Base-by-base conservation (phyloP, 1,139 yeast genomes). In the Sugiyamaella castrensis region DNA sequence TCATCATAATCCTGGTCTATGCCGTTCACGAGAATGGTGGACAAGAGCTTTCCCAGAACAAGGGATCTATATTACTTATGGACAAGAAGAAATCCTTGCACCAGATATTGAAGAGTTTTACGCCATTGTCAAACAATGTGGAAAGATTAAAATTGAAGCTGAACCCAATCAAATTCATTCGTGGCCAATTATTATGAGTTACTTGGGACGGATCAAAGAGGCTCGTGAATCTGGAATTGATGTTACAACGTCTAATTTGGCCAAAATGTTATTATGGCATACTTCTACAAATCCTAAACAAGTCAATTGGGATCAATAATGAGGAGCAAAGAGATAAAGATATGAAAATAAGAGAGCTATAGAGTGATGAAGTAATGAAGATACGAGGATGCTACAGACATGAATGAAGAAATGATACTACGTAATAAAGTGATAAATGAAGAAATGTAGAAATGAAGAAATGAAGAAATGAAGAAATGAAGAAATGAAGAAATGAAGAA, bases 11-110 rank as follows among this genome's bases (percentile, higher is more conserved):
- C 76, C 77, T 0, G 70, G 70, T 1, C 49, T 59, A 13, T 67
- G 74, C 51, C 57, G 59, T 28, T 68, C 69, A 30, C 40, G 52
- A 8, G 63, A 63, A 5, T 61, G 70, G 59, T 75, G 79, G 79
- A 51, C 61, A n/a, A 56, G 57, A 5, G 71, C 75, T 4, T 59
- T 71, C 31, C 79, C 79, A 0, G 54, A 54, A 11, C 54, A 56
- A 5, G 61, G 62, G 10, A 55, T 68, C 5, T 60, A 70, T 11
- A 44, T 74, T 8, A 57, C 64, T n/a, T 72, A 67, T 58, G 79
- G 79, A 5, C 61, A 61, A 12, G 65, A 66, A 27, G 79, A 75
- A 53, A 58, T 64, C 8, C 61, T 71, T 46, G 61, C 67, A 7
- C 52, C 57, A 0, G 75, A 73, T 35, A 69, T 74, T 33, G 68